Evolutionary conservation across 176 grass and related monocot genomes (phyloP).

Genomic region (Rhipidocladum racemiflorum): DNA sequence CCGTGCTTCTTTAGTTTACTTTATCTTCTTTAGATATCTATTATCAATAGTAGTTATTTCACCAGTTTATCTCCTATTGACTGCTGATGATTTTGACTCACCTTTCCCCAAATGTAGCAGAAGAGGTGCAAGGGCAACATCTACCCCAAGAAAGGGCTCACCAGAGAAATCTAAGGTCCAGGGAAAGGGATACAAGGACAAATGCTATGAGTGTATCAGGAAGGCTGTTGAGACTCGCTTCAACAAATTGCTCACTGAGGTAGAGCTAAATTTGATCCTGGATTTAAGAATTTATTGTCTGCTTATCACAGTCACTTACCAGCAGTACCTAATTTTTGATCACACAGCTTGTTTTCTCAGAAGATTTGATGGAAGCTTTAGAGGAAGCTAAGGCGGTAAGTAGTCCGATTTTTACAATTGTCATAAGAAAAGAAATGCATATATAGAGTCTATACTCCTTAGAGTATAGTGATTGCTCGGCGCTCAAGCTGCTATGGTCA

Average conservation of each 20-base stretch:
- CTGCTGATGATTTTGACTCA: background rate
- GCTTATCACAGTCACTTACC: slow-evolving; percentile 4
- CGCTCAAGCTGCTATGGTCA: background rate
- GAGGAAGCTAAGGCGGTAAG: slow-evolving; percentile 96
- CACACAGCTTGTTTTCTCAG: slow-evolving; percentile 68
- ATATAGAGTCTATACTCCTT: background rate
- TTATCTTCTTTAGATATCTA: background rate
- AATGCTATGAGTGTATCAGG: slow-evolving; percentile 87
- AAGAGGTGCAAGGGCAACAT: slow-evolving; percentile 55
- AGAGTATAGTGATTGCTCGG: background rate
- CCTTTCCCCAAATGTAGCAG: slow-evolving; percentile 39
- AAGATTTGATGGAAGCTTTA: slow-evolving; percentile 95
- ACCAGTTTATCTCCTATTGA: slow-evolving; percentile 20
- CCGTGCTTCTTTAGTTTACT: slow-evolving; percentile 17
- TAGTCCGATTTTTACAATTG: slow-evolving; percentile 17
- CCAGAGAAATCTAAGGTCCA: slow-evolving; percentile 75
- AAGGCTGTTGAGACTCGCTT: slow-evolving; percentile 90
- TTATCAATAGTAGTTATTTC: slow-evolving; percentile 19
- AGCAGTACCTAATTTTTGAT: slow-evolving; percentile 43
- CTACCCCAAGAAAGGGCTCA: slow-evolving; percentile 57
- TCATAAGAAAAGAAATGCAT: background rate
- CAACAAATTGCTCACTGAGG: slow-evolving; percentile 80
- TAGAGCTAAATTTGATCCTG: slow-evolving; percentile 39
- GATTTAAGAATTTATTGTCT: slow-evolving; percentile 16
- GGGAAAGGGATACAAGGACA: slow-evolving; percentile 94